Percentiles rank a stretch among this genome's conserved stretches.
These are phyloP conservation scores for Populus ilicifolia DNA, from an alignment of 345 rosid genomes.

Conservation along the genomic window DNA sequence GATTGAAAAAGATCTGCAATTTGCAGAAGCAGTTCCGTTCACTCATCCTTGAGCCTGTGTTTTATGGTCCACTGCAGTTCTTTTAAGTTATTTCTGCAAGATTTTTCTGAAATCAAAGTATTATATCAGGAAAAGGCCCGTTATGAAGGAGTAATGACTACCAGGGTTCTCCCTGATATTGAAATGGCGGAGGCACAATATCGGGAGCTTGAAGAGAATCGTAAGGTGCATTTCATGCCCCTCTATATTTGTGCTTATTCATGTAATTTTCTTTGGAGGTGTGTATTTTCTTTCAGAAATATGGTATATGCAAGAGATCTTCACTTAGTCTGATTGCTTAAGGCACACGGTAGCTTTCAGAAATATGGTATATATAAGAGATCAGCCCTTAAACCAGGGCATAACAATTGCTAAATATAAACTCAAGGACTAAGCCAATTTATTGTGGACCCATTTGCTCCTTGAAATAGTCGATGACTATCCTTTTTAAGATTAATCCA, in stretches of 20 bases:
- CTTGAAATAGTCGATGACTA: no score
- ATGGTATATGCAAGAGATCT: neutral
- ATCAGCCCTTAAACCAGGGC: no score
- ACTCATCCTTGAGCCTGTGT: conserved; percentile 8
- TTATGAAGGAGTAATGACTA: conserved; percentile 71
- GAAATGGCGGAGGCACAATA: conserved; percentile 56
- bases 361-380: neutral
- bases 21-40: conserved; percentile 50
- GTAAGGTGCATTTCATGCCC: conserved; percentile 41
- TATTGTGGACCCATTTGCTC: no score
- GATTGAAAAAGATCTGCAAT: conserved; percentile 56
- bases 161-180: conserved; percentile 67
- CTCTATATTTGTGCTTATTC: neutral
- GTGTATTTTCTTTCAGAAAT: neutral
- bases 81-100: conserved; percentile 5
- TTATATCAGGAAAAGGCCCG: conserved; percentile 62
- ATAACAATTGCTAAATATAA: no score
- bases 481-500: no score
- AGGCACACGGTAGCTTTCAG: neutral
- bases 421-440: no score
- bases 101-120: conserved; percentile 19
- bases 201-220: conserved; percentile 50
- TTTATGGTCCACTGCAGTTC: conserved; percentile 8
- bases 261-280: no score
- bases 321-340: no score